These are phyloP conservation scores for Gillenia trifoliata DNA, from an alignment of 306 rosid species.

Conservation along the genomic window DNA sequence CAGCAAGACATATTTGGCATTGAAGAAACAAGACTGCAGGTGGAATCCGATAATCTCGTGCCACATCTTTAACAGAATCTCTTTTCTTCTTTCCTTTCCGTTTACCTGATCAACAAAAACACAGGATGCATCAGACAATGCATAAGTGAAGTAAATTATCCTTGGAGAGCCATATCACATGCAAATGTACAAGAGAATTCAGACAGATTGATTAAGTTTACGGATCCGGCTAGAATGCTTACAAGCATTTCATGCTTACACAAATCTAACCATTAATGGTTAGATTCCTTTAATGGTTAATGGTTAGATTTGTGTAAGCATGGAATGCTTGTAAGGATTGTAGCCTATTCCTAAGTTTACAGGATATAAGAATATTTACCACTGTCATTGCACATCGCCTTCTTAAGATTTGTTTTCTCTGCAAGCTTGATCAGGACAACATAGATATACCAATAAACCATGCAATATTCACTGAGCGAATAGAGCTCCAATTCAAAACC, in stretches of 20 bases:
- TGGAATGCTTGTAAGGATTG: too few relatives aligned
- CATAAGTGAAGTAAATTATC: conserved; percentile 9
- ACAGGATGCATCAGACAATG: conserved; percentile 8
- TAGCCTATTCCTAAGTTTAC: too few relatives aligned
- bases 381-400: conserved; percentile 38
- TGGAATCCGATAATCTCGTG: conserved; percentile 56
- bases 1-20: conserved; percentile 87
- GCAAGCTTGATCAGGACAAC: conserved; percentile 69
- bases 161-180: not conserved
- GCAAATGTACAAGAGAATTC: not conserved
- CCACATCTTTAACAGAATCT: conserved; percentile 60
- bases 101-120: conserved; percentile 56
- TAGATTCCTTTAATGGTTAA: too few relatives aligned
- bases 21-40: conserved; percentile 81
- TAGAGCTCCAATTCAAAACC: conserved; percentile 94
- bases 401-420: conserved; percentile 72
- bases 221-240: too few relatives aligned
- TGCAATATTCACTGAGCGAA: conserved; percentile 84
- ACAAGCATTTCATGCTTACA: too few relatives aligned
- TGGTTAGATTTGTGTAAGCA: too few relatives aligned
- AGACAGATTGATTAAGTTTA: not conserved
- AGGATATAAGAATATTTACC: conserved; percentile 37
- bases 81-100: conserved; percentile 71
- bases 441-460: conserved; percentile 93
- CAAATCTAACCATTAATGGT: too few relatives aligned